Conservation (phyloP, 768 basidiomycete species). For the Psilocybe cyanescens region DNA sequence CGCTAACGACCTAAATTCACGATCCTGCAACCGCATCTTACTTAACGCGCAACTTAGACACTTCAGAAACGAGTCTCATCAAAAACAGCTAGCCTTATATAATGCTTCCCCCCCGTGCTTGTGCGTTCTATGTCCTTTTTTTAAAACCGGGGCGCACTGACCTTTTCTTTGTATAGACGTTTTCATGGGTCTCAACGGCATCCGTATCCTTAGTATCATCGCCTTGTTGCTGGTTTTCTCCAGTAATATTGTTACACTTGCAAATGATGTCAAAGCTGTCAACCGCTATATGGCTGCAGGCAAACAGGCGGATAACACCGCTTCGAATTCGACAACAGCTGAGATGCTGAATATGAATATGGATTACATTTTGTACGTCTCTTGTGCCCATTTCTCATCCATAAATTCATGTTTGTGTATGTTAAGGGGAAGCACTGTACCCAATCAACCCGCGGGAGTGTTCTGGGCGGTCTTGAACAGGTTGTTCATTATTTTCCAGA, state of each 20-base stretch:
- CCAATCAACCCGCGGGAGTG: slow-evolving; percentile 86
- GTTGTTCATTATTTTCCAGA: slow-evolving; percentile 86
- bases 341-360: slow-evolving; percentile 45
- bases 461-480: slow-evolving; percentile 93
- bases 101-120: slow-evolving; percentile 44
- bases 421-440: slow-evolving; percentile 75
- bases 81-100: not conserved
- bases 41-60: not conserved
- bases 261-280: slow-evolving; percentile 75
- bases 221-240: slow-evolving; percentile 80
- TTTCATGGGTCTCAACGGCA: slow-evolving; percentile 80
- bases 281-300: slow-evolving; percentile 59
- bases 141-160: not conserved
- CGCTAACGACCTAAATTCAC: slow-evolving; percentile 6
- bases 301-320: slow-evolving; percentile 25
- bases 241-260: slow-evolving; percentile 76
- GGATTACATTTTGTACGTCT: slow-evolving; percentile 77
- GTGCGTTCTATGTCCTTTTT: slow-evolving; percentile 24
- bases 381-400: not conserved
- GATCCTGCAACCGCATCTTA: not conserved
- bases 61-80: not conserved
- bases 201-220: slow-evolving; percentile 81
- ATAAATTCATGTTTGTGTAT: not conserved
- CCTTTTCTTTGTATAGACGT: slow-evolving; percentile 38
- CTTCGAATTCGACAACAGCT: slow-evolving; percentile 29